Percentiles rank a stretch among this genome's conserved stretches.
Evolutionary conservation across 108 stramenopile genomes (phyloP).

Genomic region (Stephanodiscus minutulus): DNA sequence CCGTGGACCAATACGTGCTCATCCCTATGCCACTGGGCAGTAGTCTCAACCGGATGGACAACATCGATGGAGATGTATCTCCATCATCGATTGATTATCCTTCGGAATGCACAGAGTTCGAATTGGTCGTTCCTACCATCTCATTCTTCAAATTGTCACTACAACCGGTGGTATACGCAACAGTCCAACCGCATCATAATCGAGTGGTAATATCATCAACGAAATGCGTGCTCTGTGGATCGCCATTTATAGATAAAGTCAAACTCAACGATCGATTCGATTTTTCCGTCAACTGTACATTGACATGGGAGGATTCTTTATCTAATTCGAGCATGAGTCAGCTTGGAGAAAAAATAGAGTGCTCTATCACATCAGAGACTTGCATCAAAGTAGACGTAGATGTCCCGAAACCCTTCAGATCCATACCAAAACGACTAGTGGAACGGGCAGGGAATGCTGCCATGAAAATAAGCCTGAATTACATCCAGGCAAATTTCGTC

Average conservation of each 20-base stretch:
- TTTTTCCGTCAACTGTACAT: constrained; percentile 26
- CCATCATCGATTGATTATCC: not conserved
- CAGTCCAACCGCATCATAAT: constrained; percentile 31
- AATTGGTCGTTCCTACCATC: constrained; percentile 48
- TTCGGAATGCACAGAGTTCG: constrained; percentile 19
- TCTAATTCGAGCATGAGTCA: not conserved
- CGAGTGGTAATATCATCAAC: constrained; percentile 34
- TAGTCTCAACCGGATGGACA: constrained; percentile 25
- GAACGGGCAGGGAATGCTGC: constrained; percentile 42
- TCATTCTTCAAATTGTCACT: constrained; percentile 39
- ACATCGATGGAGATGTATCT: too few relatives aligned
- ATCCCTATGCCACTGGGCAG: constrained; percentile 52
- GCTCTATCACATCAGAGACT: constrained; percentile 34
- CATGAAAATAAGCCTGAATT: constrained; percentile 41
- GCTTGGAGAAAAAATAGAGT: not conserved
- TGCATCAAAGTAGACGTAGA: constrained; percentile 44
- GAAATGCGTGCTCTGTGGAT: constrained; percentile 42
- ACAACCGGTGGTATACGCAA: constrained; percentile 44
- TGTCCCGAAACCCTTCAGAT: constrained; percentile 44
- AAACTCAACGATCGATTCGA: constrained; percentile 48
- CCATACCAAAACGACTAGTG: constrained; percentile 37
- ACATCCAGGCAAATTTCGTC: constrained; percentile 38
- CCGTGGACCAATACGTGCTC: constrained; percentile 51
- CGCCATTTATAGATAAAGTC: constrained; percentile 48
- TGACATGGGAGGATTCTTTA: constrained; percentile 41